These are phyloP conservation scores for Medicago arabica DNA, from an alignment of 306 rosid species.

Conservation along the genomic window DNA sequence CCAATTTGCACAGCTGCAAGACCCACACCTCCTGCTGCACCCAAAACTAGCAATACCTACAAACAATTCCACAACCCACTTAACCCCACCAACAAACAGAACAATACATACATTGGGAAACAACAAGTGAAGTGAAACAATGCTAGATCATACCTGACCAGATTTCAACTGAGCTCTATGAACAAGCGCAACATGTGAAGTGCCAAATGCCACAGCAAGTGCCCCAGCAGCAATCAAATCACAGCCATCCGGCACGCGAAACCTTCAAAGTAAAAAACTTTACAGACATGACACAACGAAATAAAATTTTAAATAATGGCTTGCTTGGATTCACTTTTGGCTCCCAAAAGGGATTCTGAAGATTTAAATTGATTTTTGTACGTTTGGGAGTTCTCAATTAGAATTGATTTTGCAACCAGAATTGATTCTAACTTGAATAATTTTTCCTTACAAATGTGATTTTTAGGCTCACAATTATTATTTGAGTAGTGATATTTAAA, in stretches of 20 bases:
- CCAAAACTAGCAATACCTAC: constrained; percentile 89
- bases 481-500: no score
- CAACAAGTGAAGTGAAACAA: constrained; percentile 18
- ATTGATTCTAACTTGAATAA: background rate
- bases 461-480: background rate
- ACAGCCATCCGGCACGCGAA: constrained; percentile 82
- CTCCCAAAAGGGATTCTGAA: background rate
- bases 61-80: constrained; percentile 24
- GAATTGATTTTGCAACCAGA: background rate
- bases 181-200: constrained; percentile 87
- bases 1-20: constrained; percentile 95
- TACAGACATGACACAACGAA: background rate
- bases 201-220: constrained; percentile 89
- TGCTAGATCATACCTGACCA: constrained; percentile 65
- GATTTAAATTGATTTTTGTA: background rate
- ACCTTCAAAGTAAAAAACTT: constrained; percentile 56
- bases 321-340: background rate
- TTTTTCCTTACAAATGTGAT: background rate
- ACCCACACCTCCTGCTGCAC: constrained; percentile 98
- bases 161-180: constrained; percentile 78
- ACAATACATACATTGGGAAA: constrained; percentile 9
- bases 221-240: constrained; percentile 89
- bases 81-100: constrained; percentile 29
- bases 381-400: background rate
- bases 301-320: background rate